Percentiles rank a stretch among this genome's conserved stretches.
phyloP scores from a whole-genome alignment of 306 rosid species.

The Prinsepia uniflora region DNA sequence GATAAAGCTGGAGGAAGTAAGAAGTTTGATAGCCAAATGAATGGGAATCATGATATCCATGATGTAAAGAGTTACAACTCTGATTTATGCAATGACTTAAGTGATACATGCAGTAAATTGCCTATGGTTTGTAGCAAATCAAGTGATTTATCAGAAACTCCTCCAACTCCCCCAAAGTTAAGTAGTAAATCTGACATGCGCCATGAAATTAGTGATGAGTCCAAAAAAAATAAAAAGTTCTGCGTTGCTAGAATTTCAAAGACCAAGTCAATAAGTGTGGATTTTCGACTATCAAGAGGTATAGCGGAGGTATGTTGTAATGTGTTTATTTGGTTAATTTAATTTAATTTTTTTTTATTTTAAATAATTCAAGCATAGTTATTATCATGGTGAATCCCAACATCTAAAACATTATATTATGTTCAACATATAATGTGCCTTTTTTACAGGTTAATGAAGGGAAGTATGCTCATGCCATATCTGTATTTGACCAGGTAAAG shows the following conservation, averaged over 20 bases:
- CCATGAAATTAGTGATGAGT: constrained; percentile 44
- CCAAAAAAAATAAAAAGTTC: constrained; percentile 69
- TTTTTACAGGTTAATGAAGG: constrained; percentile 88
- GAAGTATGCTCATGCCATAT: constrained; percentile 81
- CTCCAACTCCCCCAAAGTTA: constrained; percentile 37
- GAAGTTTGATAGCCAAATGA: constrained; percentile 40
- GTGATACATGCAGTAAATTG: constrained; percentile 55
- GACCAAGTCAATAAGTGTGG: constrained; percentile 80
- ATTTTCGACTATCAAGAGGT: constrained; percentile 92
- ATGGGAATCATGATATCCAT: constrained; percentile 49
- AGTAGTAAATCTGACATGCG: constrained; percentile 40
- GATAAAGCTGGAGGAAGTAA: constrained; percentile 40
- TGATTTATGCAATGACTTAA: constrained; percentile 61
- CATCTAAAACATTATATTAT: constrained; percentile 2
- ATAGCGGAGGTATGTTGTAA: constrained; percentile 77
- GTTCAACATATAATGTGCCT: constrained; percentile 9
- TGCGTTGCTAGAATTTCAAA: constrained; percentile 69
- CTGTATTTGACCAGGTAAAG: constrained; percentile 83
- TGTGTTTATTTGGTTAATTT: constrained; percentile 3
- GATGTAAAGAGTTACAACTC: constrained; percentile 46
- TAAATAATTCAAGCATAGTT: constrained; percentile 13
- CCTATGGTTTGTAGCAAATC: constrained; percentile 45
- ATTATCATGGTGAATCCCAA: constrained; percentile 12
- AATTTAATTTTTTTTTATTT: too few species aligned
- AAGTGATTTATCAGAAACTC: constrained; percentile 40